Base-by-base conservation (phyloP, 371 early-diverging fungal species). In the Mortierella sp. region DNA sequence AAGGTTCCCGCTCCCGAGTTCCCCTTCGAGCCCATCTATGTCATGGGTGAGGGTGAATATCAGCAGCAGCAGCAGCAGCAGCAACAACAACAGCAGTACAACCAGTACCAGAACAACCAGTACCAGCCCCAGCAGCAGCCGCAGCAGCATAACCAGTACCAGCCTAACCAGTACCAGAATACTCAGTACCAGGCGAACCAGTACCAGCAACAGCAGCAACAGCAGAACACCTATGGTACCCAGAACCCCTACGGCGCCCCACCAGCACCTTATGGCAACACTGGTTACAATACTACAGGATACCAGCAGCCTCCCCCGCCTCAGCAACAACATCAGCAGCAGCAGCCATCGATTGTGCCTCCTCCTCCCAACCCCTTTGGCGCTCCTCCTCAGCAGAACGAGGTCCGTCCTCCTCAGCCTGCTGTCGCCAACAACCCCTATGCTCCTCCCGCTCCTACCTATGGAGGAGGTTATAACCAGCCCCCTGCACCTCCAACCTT, bases 11-110 rank as follows among this genome's bases (percentile, higher is more conserved):
- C 88, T 14, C 96, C 97, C 4, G 74, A 78, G 31, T 92, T 94
- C 83, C 95, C 96, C 50, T 96, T 94, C 81, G 92, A 91, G 74
- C 72, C 85, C n/a, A 76, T 89, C 31, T 87, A 88, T 54, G 88
- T 95, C 54, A 88, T 77, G 48, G 82, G 59, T 40, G 87, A 87
- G 24, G 82, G 80, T 44, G 89, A 90, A 55, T 74, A 76, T 51
- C 86, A 86, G 71, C 82, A 86, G 78, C 81, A 84, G 72, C 84
- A 83, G 37, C 57, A 31, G 57, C 72, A 77, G 26, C 77, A 72
- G 44, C 78, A 72, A 24, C 71, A 76, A 50, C 67, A 76, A 26
- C 77, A 80, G 64, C 73, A 80, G 43, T 86, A 87, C 24, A 82
- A 86, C 67, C 77, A 74, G n/a, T 69, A 78, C 59, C 59, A 59